Conservation (phyloP, 345 rosid species). For the Eucalyptus curtisii region DNA sequence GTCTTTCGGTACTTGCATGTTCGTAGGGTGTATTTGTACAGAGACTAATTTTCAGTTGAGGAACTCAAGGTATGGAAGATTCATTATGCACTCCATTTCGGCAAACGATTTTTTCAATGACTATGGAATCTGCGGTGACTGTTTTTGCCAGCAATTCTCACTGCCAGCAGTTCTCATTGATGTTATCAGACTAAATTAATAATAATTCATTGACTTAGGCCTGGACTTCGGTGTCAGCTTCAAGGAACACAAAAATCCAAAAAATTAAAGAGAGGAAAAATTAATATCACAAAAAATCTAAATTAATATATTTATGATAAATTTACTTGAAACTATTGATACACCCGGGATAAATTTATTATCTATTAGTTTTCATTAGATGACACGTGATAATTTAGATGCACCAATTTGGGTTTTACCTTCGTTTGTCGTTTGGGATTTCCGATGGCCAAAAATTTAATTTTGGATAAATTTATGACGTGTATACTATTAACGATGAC, state of each 20-base stretch:
- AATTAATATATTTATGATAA: too few relatives aligned
- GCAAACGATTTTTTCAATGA: not conserved
- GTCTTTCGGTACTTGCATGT: not conserved
- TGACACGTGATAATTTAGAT: too few relatives aligned
- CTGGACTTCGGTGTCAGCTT: not conserved
- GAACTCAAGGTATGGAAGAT: not conserved
- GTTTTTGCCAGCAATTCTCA: not conserved
- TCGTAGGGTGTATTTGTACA: not conserved
- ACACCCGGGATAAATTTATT: too few relatives aligned
- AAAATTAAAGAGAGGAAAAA: too few relatives aligned
- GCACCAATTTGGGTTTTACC: too few relatives aligned
- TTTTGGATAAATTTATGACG: too few relatives aligned
- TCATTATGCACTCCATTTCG: not conserved
- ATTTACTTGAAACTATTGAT: too few relatives aligned
- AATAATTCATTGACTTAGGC: not conserved
- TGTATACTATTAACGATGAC: not conserved
- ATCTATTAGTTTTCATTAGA: fast-evolving
- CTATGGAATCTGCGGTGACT: not conserved
- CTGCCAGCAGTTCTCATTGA: not conserved
- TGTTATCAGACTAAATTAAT: not conserved
- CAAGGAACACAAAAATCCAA: not conserved
- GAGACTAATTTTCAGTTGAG: not conserved
- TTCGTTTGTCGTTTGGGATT: too few relatives aligned
- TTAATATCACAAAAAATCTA: too few relatives aligned
- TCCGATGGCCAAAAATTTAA: too few relatives aligned